Evolutionary conservation across 2,329 filamentous ascomycete species (phyloP), one percentile per base, ranked within the genome.

Genomic region (Aspergillus sp.): DNA sequence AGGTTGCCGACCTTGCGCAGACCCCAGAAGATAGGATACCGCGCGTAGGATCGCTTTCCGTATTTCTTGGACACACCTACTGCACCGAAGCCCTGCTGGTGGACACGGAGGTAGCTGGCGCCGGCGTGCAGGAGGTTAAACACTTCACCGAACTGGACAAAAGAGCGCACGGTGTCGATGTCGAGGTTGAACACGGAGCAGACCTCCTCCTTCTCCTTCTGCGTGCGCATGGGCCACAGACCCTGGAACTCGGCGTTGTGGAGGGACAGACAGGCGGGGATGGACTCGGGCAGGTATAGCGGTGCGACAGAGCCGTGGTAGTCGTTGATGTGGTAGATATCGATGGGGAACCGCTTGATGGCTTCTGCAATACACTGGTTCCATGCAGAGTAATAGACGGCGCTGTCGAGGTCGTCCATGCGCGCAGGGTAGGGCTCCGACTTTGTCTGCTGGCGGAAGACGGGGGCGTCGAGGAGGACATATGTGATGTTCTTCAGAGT

Each of bases 161-260:
- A 88, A 43, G 81, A 79, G 51, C 80, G 77, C 8, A 84, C 85
- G 31, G 84, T 73, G 6, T 86, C 79, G 12, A 80, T 70, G 14
- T 81, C 77, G 21, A 89, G 74, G 63, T 88, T 88, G 73, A 86
- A 89, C 31, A 88, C 84, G 3, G 80, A 79, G 69, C 85, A 87
- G 3, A 89, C 84, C 70, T 89, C 86, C 40, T 82, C 80, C 56
- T 80, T 79, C 63, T 89, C 86, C 45, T 83, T 80, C 6, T 81
- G 77, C 8, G 81, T 86, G 9, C 86, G 78, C 81, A 89, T 87
- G 0, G 85, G 84, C 86, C 86, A 89, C 19, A 88, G 75, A 51
- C 86, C 86, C 68, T 89, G 86, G 64, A 89, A 89, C 62, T 89
- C 86, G 49, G 86, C 86, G 62, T 89, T 89, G 70, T 89, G 86